A percentile compares a stretch with the other conserved stretches of the same genome.
Evolutionary conservation across 106 monocot genomes (phyloP).

Genomic region (Iris macrosiphon): DNA sequence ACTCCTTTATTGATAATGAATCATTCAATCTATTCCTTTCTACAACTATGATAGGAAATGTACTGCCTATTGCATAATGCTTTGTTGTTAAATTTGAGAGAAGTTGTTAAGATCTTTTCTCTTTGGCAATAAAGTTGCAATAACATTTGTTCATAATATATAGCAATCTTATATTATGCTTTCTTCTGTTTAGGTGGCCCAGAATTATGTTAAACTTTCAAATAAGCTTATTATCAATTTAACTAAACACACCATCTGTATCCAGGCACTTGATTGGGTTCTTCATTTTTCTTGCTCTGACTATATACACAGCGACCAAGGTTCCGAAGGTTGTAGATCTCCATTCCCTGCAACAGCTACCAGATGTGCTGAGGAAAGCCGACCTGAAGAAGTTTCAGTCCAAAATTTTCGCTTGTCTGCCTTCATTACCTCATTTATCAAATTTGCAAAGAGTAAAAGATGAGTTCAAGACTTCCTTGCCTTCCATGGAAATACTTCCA

Average conservation of each 20-base stretch:
- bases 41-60: no score
- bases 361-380: slow-evolving; percentile 48
- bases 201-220: no score
- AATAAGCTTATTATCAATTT: background rate
- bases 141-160: no score
- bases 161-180: no score
- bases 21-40: no score
- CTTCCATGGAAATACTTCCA: slow-evolving; percentile 44
- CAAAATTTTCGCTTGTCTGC: slow-evolving; percentile 63
- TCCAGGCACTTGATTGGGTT: slow-evolving; percentile 99
- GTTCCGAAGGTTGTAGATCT: slow-evolving; percentile 77
- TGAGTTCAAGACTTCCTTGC: slow-evolving; percentile 63
- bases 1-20: no score
- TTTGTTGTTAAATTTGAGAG: no score
- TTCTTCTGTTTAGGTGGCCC: no score
- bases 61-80: no score
- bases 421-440: slow-evolving; percentile 64
- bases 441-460: slow-evolving; percentile 60
- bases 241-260: background rate
- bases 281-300: slow-evolving; percentile 87
- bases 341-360: slow-evolving; percentile 52
- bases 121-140: no score
- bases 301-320: slow-evolving; percentile 82
- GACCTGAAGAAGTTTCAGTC: slow-evolving; percentile 67
- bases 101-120: no score